Percentiles rank a stretch among this genome's conserved stretches.
phyloP scores from a whole-genome alignment of 139 green algal species.

The Haematococcus lacustris region DNA sequence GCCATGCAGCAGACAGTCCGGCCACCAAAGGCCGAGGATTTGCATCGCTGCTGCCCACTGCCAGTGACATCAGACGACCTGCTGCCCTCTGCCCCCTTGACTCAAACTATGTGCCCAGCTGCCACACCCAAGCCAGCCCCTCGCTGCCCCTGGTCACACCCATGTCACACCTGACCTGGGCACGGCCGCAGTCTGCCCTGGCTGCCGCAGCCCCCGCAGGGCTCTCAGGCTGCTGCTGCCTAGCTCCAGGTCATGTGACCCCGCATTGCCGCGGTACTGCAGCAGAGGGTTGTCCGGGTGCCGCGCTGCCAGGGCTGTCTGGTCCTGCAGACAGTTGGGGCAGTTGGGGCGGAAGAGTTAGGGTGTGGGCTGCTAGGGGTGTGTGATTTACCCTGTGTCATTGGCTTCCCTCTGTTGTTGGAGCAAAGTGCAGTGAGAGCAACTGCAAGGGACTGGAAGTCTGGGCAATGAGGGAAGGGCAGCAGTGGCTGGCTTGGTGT shows the following conservation, averaged over 20 bases:
- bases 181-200: conserved; percentile 26
- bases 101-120: too few relatives aligned
- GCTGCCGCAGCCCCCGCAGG: conserved; percentile 33
- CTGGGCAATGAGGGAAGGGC: not conserved
- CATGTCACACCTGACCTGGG: conserved; percentile 29
- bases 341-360: too few relatives aligned
- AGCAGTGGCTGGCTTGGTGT: not conserved
- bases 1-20: too few relatives aligned
- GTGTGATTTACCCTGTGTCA: not conserved
- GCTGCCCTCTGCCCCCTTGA: too few relatives aligned
- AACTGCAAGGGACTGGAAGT: not conserved
- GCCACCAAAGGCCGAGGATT: too few relatives aligned
- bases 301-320: conserved; percentile 18
- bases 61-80: too few relatives aligned
- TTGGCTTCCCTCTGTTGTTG: not conserved
- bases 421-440: not conserved
- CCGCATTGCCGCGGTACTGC: conserved; percentile 86
- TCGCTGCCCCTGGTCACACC: not conserved
- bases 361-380: too few relatives aligned
- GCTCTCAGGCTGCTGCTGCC: conserved; percentile 57
- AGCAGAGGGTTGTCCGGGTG: conserved; percentile 42
- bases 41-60: too few relatives aligned
- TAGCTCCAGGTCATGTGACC: conserved; percentile 87
- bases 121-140: too few relatives aligned
- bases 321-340: conserved; percentile 20